Percentiles rank a stretch among this genome's conserved stretches.
Evolutionary conservation across 257 asterid species (phyloP).

Genomic region (Ajuga chamaepitys): DNA sequence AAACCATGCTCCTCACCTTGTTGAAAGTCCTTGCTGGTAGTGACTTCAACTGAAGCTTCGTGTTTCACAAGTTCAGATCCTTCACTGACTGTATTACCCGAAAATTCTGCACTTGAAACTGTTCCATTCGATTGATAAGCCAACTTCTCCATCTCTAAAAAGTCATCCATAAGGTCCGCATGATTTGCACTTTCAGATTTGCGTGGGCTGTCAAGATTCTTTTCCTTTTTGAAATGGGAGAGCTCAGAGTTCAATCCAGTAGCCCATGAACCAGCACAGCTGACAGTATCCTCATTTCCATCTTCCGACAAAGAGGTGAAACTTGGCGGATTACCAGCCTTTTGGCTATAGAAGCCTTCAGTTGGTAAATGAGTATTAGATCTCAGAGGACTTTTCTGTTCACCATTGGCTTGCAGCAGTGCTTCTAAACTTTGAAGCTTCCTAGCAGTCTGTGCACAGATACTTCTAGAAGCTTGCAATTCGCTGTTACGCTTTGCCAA

Average conservation of each 20-base stretch:
- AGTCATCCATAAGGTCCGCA: conserved; percentile 91
- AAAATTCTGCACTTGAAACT: conserved; percentile 25
- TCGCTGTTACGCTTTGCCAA: conserved; percentile 86
- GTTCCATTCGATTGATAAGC: conserved; percentile 51
- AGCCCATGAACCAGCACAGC: conserved; percentile 79
- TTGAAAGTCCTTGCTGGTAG: conserved; percentile 21
- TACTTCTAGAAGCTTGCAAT: conserved; percentile 68
- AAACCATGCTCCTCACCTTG: conserved; percentile 17
- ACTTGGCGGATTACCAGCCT: conserved; percentile 52
- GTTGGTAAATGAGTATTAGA: conserved; percentile 23
- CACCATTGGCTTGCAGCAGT: conserved; percentile 51
- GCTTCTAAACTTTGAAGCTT: conserved; percentile 76
- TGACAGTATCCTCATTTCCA: conserved; percentile 63
- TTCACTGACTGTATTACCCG: conserved; percentile 21
- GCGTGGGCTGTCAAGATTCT: conserved; percentile 44
- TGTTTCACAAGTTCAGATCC: conserved; percentile 27
- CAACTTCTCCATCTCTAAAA: conserved; percentile 96
- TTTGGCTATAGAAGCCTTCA: conserved; percentile 34
- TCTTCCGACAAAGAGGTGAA: conserved; percentile 72
- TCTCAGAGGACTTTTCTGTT: conserved; percentile 37
- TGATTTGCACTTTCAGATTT: conserved; percentile 57
- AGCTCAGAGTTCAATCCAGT: conserved; percentile 46
- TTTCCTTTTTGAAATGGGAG: conserved; percentile 66
- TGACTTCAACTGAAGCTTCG: conserved; percentile 26
- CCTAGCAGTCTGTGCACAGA: conserved; percentile 68